Base-by-base conservation (phyloP, 2,329 filamentous ascomycete genomes). In the Ilyonectria sp. region DNA sequence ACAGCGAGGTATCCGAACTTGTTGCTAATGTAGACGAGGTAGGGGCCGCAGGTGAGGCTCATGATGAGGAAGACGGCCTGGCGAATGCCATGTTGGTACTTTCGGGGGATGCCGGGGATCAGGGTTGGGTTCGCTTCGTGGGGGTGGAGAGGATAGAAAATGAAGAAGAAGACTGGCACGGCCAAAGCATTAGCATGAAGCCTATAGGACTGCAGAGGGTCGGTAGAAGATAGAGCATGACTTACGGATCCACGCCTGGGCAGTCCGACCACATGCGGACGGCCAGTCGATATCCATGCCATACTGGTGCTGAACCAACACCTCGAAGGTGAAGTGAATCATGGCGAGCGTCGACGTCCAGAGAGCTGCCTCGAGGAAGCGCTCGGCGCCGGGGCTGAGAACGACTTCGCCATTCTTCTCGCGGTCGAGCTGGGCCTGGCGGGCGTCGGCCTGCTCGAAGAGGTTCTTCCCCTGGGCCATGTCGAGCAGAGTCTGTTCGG, bases 1-100 rank as follows among this genome's bases (percentile, higher is more conserved):
- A 97, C 91, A 7, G 93, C 92, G 73, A 97, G 90, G 76, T 98
- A 98, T 5, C 92, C 90, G 71, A 91, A 89, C 33, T 85, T 87
- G 76, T 98, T 98, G 29, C 93, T 94, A 60, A 95, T 90, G 72
- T 93, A 86, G 55, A 98, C 91, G 69, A 98, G 84, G 79, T 94
- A 95, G 81, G 91, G 93, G 1, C 96, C 96, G 0, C 89, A 84
- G 10, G 77, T 79, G 8, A 91, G 80, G 71, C 91, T 90, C 26
- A 86, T 82, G 17, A 76, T 76, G 68, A 94, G 87, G 82, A 95
- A 96, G 59, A 93, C 79, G 17, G 81, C 64, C 71, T 91, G 89
- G 44, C 87, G 86, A 37, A 89, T 76, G n/a, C 79, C 75, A 6
- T 80, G 73, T 63, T 90, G 87, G 65, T 81, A 84, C 44, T 78